These are phyloP conservation scores for Evernia prunastri DNA, from an alignment of 495 filamentous ascomycete species.

Conservation along the genomic window DNA sequence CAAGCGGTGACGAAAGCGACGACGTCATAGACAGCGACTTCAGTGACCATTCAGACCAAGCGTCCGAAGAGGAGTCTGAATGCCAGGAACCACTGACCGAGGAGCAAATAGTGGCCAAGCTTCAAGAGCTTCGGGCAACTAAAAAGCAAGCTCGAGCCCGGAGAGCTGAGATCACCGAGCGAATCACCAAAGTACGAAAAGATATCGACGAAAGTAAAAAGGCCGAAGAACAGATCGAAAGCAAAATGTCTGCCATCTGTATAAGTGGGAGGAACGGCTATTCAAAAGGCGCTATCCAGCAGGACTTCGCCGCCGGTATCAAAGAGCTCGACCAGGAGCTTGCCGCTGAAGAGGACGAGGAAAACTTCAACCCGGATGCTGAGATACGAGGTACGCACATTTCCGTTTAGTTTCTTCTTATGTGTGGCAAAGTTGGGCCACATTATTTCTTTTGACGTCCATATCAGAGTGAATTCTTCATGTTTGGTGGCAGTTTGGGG, in stretches of 20 bases:
- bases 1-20: slow-evolving; percentile 26
- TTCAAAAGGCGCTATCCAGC: slow-evolving; percentile 44
- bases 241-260: slow-evolving; percentile 41
- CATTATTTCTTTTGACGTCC: too few relatives aligned
- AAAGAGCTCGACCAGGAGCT: slow-evolving; percentile 47
- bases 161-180: slow-evolving; percentile 29
- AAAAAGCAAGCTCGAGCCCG: slow-evolving; percentile 36
- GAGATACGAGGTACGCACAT: too few relatives aligned
- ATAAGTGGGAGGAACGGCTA: slow-evolving; percentile 50
- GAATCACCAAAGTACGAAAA: slow-evolving; percentile 28
- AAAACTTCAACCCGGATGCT: slow-evolving; percentile 39
- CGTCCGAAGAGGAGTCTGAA: slow-evolving; percentile 20
- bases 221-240: slow-evolving; percentile 33
- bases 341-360: slow-evolving; percentile 39
- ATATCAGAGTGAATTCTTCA: too few relatives aligned
- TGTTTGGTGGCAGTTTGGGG: too few relatives aligned
- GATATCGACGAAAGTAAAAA: slow-evolving; percentile 30
- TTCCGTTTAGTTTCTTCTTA: too few relatives aligned
- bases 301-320: slow-evolving; percentile 53
- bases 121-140: slow-evolving; percentile 32
- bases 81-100: slow-evolving; percentile 32
- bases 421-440: too few relatives aligned
- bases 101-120: slow-evolving; percentile 33
- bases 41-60: slow-evolving; percentile 17
- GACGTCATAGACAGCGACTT: slow-evolving; percentile 23